Evolutionary conservation across 1,139 yeast genomes (phyloP), one percentile per base, ranked within the genome.

Genomic region (Suhomyces taliae): DNA sequence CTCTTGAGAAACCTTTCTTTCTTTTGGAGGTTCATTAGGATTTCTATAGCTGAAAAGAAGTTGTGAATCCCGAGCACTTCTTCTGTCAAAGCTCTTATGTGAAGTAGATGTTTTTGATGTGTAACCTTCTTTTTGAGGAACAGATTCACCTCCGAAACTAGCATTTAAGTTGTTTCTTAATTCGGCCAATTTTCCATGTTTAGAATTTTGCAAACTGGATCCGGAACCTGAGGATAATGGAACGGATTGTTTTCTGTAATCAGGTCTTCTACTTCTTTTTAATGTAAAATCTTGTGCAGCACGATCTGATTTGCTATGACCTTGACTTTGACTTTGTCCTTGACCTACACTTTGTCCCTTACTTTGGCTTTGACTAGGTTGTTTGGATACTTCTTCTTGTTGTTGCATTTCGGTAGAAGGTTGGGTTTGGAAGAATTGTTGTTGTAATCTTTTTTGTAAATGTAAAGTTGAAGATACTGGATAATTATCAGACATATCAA

Each of bases 241-340:
- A 24, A 31, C 41, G 4, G 59, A 46, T 33, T 61, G 64, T 43
- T 72, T 73, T 38, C 74, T 58, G 53, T 74, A 74, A 53, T 74
- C 76, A 3, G 70, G 65, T 46, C 79, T 60, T 51, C 79, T 66
- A 49, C 76, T 69, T 47, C 80, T 58, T 44, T 66, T 67, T 50
- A 74, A 64, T 1, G 76, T 59, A 56, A 72, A 67, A 34, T 64
- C 70, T 45, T 39, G 27, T 14, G 41, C 45, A 2, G 48, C 37
- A 27, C 48, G 42, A 5, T 31, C 41, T 26, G 15, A 27, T 11
- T 37, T 19, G 24, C 24, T 19, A 19, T 19, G 24, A 19, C 24
- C 24, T 19, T 19, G 24, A 2, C 15, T 14, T 14, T 14, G 15
- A 14, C 15, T 14, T 14, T 29, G 32, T 29, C 36, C n/a, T 34